These are phyloP conservation scores for Candida berthetii DNA, from an alignment of 805 yeast genomes.

Conservation along the genomic window DNA sequence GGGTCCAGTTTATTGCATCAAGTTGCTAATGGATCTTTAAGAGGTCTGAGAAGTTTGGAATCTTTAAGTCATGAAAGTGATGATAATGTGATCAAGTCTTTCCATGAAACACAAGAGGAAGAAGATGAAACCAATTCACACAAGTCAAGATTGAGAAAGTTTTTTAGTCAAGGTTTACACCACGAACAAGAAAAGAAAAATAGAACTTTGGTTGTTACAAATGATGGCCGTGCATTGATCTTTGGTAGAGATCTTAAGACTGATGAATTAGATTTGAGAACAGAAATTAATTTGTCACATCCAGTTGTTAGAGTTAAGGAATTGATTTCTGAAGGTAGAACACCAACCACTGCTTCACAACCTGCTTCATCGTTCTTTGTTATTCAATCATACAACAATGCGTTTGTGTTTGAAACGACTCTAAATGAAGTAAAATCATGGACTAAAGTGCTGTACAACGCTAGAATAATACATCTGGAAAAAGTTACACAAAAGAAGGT, in stretches of 20 bases:
- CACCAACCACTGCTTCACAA: conserved; percentile 26
- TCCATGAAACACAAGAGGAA: conserved; percentile 9
- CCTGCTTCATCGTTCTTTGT: conserved; percentile 41
- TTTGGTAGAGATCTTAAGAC: conserved; percentile 31
- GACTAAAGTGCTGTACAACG: conserved; percentile 47
- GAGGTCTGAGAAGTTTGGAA: conserved; percentile 32
- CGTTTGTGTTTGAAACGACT: conserved; percentile 53
- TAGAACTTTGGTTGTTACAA: conserved; percentile 52
- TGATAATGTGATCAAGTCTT: conserved; percentile 20
- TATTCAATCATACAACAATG: conserved; percentile 44
- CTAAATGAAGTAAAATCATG: conserved; percentile 45
- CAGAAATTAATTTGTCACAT: conserved; percentile 49
- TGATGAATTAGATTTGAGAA: conserved; percentile 38
- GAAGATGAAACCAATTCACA: conserved; percentile 8
- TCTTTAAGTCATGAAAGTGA: conserved; percentile 21
- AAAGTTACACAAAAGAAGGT: conserved; percentile 23
- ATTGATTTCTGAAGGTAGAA: conserved; percentile 30
- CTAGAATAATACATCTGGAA: conserved; percentile 43
- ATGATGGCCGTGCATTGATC: conserved; percentile 56
- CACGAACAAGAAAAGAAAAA: conserved; percentile 32
- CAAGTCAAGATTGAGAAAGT: conserved; percentile 14
- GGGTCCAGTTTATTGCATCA: conserved; percentile 30
- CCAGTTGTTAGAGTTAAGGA: conserved; percentile 54
- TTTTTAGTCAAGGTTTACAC: conserved; percentile 10
- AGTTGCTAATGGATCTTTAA: conserved; percentile 37